Conservation (phyloP, 805 yeast species). For the Hanseniaspora vineae region DNA sequence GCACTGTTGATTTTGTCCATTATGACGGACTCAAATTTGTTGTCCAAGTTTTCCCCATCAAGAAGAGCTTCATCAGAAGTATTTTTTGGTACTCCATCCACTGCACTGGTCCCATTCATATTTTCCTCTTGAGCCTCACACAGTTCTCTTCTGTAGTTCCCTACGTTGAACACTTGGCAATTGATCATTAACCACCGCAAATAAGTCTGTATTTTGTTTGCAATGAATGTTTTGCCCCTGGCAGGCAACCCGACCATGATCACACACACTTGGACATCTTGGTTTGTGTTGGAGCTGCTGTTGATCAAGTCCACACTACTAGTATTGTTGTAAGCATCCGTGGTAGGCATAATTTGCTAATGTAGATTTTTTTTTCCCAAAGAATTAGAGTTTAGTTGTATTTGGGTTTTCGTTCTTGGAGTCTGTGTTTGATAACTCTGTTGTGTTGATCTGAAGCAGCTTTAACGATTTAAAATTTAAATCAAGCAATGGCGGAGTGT, state of each 20-base stretch:
- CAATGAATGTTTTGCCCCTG: constrained; percentile 87
- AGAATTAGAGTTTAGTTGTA: too few species aligned
- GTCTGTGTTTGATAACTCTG: background rate
- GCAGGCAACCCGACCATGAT: constrained; percentile 85
- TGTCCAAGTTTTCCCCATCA: too few species aligned
- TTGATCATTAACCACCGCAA: constrained; percentile 83
- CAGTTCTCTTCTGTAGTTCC: constrained; percentile 58
- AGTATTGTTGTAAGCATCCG: background rate
- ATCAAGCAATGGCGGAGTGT: too few species aligned
- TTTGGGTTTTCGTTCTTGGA: background rate
- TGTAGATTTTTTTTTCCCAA: too few species aligned
- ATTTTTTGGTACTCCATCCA: constrained; percentile 19
- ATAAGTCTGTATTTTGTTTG: constrained; percentile 87
- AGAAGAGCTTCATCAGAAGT: too few species aligned
- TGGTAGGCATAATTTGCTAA: background rate
- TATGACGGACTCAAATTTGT: too few species aligned
- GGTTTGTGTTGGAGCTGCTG: constrained; percentile 28
- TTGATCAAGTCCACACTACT: constrained; percentile 15
- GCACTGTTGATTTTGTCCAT: constrained; percentile 7
- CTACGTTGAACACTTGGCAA: constrained; percentile 82
- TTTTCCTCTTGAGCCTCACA: background rate
- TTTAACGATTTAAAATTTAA: too few species aligned
- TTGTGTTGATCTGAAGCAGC: too few species aligned
- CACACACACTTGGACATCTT: constrained; percentile 66
- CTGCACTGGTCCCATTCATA: background rate